Evolutionary conservation across 352 stramenopile species (phyloP), one percentile per base, ranked within the genome.

Genomic region (Phytophthora litchii): DNA sequence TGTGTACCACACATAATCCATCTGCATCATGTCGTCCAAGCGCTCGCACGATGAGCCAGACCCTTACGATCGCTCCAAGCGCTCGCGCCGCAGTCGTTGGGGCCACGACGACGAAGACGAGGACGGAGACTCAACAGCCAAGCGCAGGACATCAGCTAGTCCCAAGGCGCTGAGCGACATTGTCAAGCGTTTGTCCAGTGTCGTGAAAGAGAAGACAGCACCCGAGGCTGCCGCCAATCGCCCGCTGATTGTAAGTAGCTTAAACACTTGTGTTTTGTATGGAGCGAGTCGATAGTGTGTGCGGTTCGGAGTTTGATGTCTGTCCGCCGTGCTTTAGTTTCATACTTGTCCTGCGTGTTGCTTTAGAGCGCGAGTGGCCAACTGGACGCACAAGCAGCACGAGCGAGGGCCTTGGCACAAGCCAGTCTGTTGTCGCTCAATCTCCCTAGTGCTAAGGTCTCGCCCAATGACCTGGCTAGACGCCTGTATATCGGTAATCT

Each of bases 401-500:
- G 82, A 7, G 83, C 83, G 4, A 52, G 74, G 7, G 83, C 83
- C 1, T 60, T 92, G 40, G 80, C 83, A 1, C 79, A 92, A 43
- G 83, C 83, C 21, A 92, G 76, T 77, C 37, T 92, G 17, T 54
- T 92, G 60, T 69, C 83, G 27, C 68, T 91, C 23, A 82, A 75
- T 14, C 48, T 92, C 9, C 71, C 79, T 0, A 61, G 64, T 20
- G 59, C 71, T 27, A 80, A 80, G 25, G 55, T 85, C 14, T 86
- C 78, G 32, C 64, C 76, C 13, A 72, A 67, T 42, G 83, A 92
- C n/a, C 61, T 92, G 59, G 83, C 83, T 14, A 73, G 78, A 38
- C 77, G 83, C 2, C 57, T 92, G 32, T 92, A 92, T 60, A 86
- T 92, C 32, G 83, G 81, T 46, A 92, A 92, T 16, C 53, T 92